Percentiles rank a stretch among this genome's conserved stretches.
Conservation (phyloP, 2,329 filamentous ascomycete species). For the Dactylellina haptotyla region DNA sequence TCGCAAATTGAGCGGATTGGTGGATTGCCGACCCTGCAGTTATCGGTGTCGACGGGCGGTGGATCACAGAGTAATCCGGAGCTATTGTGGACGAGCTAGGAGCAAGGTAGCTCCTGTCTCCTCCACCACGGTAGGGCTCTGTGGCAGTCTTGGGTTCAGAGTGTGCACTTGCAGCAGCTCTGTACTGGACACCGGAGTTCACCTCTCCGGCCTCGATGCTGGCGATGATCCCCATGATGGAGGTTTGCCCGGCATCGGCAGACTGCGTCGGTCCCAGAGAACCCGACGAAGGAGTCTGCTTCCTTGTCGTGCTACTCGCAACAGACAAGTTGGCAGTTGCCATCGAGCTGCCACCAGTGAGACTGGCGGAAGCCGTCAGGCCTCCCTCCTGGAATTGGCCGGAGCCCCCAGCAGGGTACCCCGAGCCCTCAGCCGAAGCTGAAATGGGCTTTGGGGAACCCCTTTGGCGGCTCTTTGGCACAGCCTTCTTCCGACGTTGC, state of each 20-base stretch:
- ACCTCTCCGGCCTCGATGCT: too few relatives aligned
- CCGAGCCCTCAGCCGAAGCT: not conserved
- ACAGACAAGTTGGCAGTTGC: not conserved
- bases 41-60: not conserved
- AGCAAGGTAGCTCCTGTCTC: not conserved
- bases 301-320: slow-evolving; percentile 3
- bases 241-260: not conserved
- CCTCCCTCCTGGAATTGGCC: not conserved
- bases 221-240: not conserved
- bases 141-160: too few relatives aligned
- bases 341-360: not conserved
- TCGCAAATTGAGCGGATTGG: not conserved
- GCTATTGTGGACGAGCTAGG: not conserved
- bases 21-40: not conserved
- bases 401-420: not conserved
- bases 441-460: not conserved
- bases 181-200: too few relatives aligned
- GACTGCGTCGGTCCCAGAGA: not conserved
- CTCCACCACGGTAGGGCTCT: too few relatives aligned
- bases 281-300: not conserved
- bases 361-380: not conserved
- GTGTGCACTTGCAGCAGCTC: too few relatives aligned
- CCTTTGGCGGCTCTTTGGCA: not conserved
- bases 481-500: not conserved
- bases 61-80: not conserved